Base-by-base conservation (phyloP, 352 stramenopile genomes). In the Phytophthora tentaculata region DNA sequence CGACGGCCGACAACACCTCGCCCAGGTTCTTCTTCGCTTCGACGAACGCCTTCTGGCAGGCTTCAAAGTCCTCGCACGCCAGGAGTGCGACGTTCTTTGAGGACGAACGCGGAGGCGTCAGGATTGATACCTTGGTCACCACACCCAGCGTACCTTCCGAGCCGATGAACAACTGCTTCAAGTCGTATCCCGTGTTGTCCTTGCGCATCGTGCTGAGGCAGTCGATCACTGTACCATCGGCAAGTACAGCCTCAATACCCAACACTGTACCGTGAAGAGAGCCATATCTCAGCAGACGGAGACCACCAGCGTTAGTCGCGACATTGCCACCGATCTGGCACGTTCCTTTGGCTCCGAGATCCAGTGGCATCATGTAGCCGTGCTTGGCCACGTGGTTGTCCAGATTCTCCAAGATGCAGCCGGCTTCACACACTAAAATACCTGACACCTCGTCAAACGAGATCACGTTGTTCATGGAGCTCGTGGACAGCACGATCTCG, bases 241-340 rank as follows among this genome's bases (percentile, higher is more conserved):
- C 85, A 5, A 98, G 76, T 24, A 99, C 96, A 6, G 97, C 97
- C 69, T 99, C 95, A 14, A 99, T 67, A 20, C 97, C 97, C 13
- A 99, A 73, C 24, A 99, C 84, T 56, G 89, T 98, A 6, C 88
- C 95, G 59, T 98, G 97, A 6, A 99, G 82, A 35, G 90, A 97
- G 12, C 96, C 96, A 73, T 98, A 99, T 28, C 97, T 81, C 62
- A 98, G 76, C 61, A 98, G 80, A 7, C 97, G 96, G 6, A 98
- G 73, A 2, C 97, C 97, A 29, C 97, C 97, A 3, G 97, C 97
- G 68, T 99, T 99, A 1, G 97, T 98, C 17, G 88, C 85, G 2
- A 99, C 76, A 77, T 99, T 99, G 22, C 97, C 97, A 43, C 97
- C 97, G 69, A 99, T 99, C 72, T 96, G 88, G 74, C 97, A 99